A percentile compares a stretch with the other conserved stretches of the same genome.
These are phyloP conservation scores for Kurtzmaniella fragi DNA, from an alignment of 805 yeast species.

Conservation along the genomic window DNA sequence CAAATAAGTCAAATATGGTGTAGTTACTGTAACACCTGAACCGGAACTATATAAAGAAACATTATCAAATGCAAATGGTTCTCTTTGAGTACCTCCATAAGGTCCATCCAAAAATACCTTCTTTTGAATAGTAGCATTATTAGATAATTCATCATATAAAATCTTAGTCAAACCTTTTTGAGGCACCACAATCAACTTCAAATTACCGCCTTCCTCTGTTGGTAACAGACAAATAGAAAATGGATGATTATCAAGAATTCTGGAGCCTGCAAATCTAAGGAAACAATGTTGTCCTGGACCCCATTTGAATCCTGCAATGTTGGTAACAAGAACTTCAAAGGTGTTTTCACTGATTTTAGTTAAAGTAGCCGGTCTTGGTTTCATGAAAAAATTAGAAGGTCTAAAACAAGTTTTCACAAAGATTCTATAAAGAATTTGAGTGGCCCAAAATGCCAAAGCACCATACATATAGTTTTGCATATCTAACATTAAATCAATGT, in stretches of 20 bases:
- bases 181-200: constrained; percentile 44
- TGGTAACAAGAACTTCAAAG: constrained; percentile 31
- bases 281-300: constrained; percentile 53
- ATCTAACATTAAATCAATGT: constrained; percentile 28
- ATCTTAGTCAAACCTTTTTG: constrained; percentile 42
- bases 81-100: constrained; percentile 50
- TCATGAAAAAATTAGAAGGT: constrained; percentile 37
- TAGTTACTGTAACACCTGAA: constrained; percentile 46
- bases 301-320: constrained; percentile 39
- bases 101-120: constrained; percentile 51
- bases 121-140: constrained; percentile 16
- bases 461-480: constrained; percentile 44
- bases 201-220: constrained; percentile 16
- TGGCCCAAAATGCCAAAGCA: constrained; percentile 47
- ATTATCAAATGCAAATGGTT: constrained; percentile 40
- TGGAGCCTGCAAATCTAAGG: constrained; percentile 40
- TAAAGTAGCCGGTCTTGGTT: constrained; percentile 30
- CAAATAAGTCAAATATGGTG: constrained; percentile 36
- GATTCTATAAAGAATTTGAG: constrained; percentile 44
- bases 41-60: constrained; percentile 43
- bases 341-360: constrained; percentile 17
- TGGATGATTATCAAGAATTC: constrained; percentile 51
- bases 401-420: constrained; percentile 41
- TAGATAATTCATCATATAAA: constrained; percentile 26
- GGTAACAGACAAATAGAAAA: constrained; percentile 42